Evolutionary conservation across 495 filamentous ascomycete genomes (phyloP), one percentile per base, ranked within the genome.

Genomic region (Aspergillus avenaceus): DNA sequence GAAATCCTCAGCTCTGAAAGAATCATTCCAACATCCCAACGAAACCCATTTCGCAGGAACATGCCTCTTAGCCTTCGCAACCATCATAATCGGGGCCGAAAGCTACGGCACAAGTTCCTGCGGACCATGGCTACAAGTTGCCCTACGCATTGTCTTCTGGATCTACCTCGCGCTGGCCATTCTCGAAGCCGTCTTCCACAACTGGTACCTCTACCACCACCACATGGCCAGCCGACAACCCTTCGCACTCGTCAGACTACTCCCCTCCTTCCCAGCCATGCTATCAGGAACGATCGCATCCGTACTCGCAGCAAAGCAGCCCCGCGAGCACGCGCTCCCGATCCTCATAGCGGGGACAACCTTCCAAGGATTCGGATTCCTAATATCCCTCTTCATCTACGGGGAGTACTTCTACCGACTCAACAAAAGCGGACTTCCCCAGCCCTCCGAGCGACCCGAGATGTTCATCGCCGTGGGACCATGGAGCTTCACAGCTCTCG

Each of bases 401-500:
- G 51, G 48, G 9, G 52, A 63, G 19, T 83, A 77, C 34, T 59
- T 81, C 25, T 60, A 61, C 14, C 58, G 74, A 4, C 53, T 83
- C 25, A 78, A 80, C 57, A 64, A 64, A 13, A 70, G 65, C 41
- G 80, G 80, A 0, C 57, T 83, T 6, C 52, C 79, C 53, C n/a
- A 66, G 49, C 51, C 72, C 50, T 40, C 31, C 6, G 40, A 43
- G 5, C 63, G 79, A 25, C 72, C 76, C 2, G 75, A 75, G 6
- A 82, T 86, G 77, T 84, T 84, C 62, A 84, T 86, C 40, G 76
- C 79, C 1, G 81, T 84, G 12, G 82, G 76, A 2, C 80, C 80
- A 8, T 65, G 80, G 4, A 72, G 74, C 5, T 87, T 84, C 58
- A 85, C 83, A 0, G 73, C 69, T 29, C 63, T 82, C 1, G 81